A percentile compares a stretch with the other conserved stretches of the same genome.
Conservation (phyloP, 495 filamentous ascomycete genomes). For the Penicillium lagena region DNA sequence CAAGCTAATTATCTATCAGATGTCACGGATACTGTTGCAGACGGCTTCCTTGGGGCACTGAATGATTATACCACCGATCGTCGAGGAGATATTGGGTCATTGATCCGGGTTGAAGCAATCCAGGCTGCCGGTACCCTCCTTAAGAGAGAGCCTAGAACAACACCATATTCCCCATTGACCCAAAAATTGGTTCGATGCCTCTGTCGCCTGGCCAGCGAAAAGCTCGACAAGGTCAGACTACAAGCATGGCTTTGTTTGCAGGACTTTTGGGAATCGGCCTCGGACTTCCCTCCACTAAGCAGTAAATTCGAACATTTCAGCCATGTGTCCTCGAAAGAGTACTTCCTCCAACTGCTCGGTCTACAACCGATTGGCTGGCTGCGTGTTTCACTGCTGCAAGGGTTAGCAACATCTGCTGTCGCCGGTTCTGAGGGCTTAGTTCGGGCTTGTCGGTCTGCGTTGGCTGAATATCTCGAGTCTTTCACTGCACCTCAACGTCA, state of each 20-base stretch:
- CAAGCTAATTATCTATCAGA: constrained; percentile 16
- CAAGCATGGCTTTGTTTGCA: constrained; percentile 53
- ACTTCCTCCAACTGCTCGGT: constrained; percentile 37
- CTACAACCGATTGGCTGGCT: constrained; percentile 32
- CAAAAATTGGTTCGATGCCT: constrained; percentile 39
- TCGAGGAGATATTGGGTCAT: constrained; percentile 82
- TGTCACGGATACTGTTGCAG: constrained; percentile 17
- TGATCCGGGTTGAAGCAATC: constrained; percentile 72
- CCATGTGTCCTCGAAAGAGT: constrained; percentile 34
- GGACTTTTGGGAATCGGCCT: constrained; percentile 28
- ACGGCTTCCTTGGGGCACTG: constrained; percentile 44
- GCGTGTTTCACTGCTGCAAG: constrained; percentile 53
- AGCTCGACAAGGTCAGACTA: constrained; percentile 77
- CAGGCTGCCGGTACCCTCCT: constrained; percentile 44
- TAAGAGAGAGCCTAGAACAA: constrained; percentile 8
- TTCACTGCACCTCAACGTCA: constrained; percentile 31
- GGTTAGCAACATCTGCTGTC: constrained; percentile 76
- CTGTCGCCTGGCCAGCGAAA: constrained; percentile 71
- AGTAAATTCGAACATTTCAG: constrained; percentile 42
- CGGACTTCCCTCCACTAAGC: constrained; percentile 24
- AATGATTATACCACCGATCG: constrained; percentile 87
- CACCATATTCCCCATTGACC: constrained; percentile 12
- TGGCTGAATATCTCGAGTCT: constrained; percentile 41
- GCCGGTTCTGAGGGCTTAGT: constrained; percentile 78
- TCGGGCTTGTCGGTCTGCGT: constrained; percentile 62